A percentile compares a stretch with the other conserved stretches of the same genome.
These are phyloP conservation scores for Sarocladium kiliense DNA, from an alignment of 2,329 filamentous ascomycete species.

Conservation along the genomic window DNA sequence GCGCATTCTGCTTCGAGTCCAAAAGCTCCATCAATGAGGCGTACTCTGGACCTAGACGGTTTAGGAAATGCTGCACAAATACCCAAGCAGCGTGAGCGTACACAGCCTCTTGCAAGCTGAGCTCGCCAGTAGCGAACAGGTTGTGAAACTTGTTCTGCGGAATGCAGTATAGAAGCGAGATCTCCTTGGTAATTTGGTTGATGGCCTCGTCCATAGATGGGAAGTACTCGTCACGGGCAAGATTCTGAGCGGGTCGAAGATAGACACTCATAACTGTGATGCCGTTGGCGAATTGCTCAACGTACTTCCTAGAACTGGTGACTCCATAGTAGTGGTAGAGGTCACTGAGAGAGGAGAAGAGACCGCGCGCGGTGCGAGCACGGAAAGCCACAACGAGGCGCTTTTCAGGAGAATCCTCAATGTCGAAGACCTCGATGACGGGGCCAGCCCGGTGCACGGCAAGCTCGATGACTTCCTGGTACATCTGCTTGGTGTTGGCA, in stretches of 20 bases:
- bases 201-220: constrained; percentile 92
- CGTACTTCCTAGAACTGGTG: constrained; percentile 93
- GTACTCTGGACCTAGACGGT: constrained; percentile 89
- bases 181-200: constrained; percentile 98
- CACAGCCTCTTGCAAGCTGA: constrained; percentile 93
- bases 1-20: constrained; percentile 73
- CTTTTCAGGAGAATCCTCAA: constrained; percentile 88
- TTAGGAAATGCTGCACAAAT: constrained; percentile 96
- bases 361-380: constrained; percentile 81
- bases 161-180: constrained; percentile 94
- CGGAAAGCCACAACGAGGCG: constrained; percentile 92
- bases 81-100: constrained; percentile 98
- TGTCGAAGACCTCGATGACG: constrained; percentile 96
- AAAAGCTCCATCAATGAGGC: constrained; percentile 77
- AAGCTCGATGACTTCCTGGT: constrained; percentile 86
- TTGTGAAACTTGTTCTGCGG: constrained; percentile 94
- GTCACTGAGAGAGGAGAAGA: constrained; percentile 94
- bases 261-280: constrained; percentile 97
- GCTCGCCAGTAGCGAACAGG: constrained; percentile 77
- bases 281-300: constrained; percentile 98
- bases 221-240: constrained; percentile 41
- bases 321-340: constrained; percentile 98
- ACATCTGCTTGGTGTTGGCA: constrained; percentile 90
- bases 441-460: constrained; percentile 83
- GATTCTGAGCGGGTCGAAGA: constrained; percentile 64